A percentile compares a stretch with the other conserved stretches of the same genome.
These are phyloP conservation scores for Yamadazyma triangularis DNA, from an alignment of 1,139 yeast genomes.

Conservation along the genomic window DNA sequence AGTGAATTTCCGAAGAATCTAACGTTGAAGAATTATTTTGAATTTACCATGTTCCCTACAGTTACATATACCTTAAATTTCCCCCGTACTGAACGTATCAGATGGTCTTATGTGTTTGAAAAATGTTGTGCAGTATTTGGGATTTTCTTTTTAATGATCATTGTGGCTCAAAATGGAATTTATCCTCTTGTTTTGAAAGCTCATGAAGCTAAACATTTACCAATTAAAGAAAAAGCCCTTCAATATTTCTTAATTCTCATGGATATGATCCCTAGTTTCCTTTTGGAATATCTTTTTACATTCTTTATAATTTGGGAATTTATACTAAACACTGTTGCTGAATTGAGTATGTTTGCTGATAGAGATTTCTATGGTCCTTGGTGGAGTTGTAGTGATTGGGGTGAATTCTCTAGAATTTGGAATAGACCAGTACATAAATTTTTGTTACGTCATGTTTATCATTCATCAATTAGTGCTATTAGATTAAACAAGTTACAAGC, in stretches of 20 bases:
- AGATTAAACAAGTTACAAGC: constrained; percentile 64
- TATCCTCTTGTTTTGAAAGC: constrained; percentile 73
- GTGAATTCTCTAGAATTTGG: constrained; percentile 92
- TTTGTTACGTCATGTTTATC: constrained; percentile 87
- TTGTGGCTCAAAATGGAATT: constrained; percentile 72
- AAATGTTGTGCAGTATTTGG: constrained; percentile 83
- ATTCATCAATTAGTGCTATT: constrained; percentile 77
- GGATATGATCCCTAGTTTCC: constrained; percentile 78
- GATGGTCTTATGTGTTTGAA: constrained; percentile 67
- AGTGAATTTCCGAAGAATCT: constrained; percentile 66
- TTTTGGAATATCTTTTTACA: constrained; percentile 66
- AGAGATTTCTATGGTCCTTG: constrained; percentile 92
- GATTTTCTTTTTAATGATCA: constrained; percentile 74
- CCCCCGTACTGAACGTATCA: constrained; percentile 67
- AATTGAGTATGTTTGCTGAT: constrained; percentile 79
- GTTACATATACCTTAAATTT: constrained; percentile 75
- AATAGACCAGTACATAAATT: constrained; percentile 93
- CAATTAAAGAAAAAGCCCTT: constrained; percentile 39
- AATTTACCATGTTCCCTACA: constrained; percentile 87
- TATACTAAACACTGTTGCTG: constrained; percentile 84
- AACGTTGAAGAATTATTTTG: constrained; percentile 61
- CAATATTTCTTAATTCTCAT: constrained; percentile 60
- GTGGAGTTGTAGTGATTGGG: constrained; percentile 98
- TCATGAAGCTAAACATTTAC: constrained; percentile 44
- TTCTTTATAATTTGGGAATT: constrained; percentile 95